Percentiles rank a stretch among this genome's conserved stretches.
Evolutionary conservation across 208 protist species (phyloP).

Genomic region (Trypanosoma rangeli): DNA sequence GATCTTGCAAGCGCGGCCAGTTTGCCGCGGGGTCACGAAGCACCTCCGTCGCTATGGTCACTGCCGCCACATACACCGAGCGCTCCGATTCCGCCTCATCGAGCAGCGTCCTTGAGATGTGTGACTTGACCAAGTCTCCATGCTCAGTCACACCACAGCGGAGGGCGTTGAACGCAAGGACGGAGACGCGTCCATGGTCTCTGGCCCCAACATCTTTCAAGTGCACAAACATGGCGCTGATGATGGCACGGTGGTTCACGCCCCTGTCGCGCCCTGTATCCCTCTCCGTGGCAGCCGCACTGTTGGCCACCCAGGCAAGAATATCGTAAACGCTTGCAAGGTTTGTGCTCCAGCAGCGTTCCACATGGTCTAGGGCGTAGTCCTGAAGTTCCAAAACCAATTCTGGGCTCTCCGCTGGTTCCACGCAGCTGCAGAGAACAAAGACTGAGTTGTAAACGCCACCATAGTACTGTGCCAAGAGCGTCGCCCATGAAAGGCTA

Average conservation of each 20-base stretch:
- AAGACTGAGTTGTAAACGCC: conserved; percentile 64
- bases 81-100: conserved; percentile 67
- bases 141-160: conserved; percentile 39
- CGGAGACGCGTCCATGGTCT: conserved; percentile 50
- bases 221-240: conserved; percentile 61
- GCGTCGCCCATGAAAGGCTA: conserved; percentile 43
- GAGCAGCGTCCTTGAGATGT: conserved; percentile 22
- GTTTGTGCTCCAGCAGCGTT: conserved; percentile 76
- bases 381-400: conserved; percentile 38
- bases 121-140: conserved; percentile 38
- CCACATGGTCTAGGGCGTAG: conserved; percentile 62
- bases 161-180: conserved; percentile 64
- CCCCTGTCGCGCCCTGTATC: conserved; percentile 4
- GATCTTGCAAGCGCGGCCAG: conserved; percentile 46
- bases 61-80: conserved; percentile 55
- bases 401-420: conserved; percentile 8
- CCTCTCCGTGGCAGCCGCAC: neutral
- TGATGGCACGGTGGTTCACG: conserved; percentile 40
- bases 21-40: conserved; percentile 42
- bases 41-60: conserved; percentile 55
- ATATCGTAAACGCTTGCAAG: conserved; percentile 73
- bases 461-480: conserved; percentile 59
- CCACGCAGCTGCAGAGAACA: conserved; percentile 22
- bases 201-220: conserved; percentile 63
- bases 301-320: conserved; percentile 52